Percentiles rank a stretch among this genome's conserved stretches.
phyloP scores from a whole-genome alignment of 2,329 filamentous ascomycete species.

The Colletotrichum kahawae region DNA sequence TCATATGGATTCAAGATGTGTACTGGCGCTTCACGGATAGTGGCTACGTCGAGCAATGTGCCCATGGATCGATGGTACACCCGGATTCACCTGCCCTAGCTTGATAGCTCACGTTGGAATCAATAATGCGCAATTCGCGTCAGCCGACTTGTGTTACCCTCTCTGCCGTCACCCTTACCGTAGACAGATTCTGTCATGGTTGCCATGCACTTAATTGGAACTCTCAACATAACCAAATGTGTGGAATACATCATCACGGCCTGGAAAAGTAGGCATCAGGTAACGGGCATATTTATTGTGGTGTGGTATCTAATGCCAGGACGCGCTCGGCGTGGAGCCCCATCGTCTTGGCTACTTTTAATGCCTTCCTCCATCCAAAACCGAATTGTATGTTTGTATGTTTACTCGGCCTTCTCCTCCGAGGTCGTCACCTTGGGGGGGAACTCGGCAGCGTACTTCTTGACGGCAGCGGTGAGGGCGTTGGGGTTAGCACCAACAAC shows the following conservation, averaged over 20 bases:
- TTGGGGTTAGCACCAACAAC: slow-evolving; percentile 82
- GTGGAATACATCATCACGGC: fast-evolving
- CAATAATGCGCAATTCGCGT: background rate
- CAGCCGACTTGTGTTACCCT: background rate
- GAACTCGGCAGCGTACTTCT: slow-evolving; percentile 24
- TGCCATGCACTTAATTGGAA: background rate
- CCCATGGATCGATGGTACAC: no score
- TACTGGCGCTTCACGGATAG: background rate
- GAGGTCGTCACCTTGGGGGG: background rate
- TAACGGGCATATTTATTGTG: background rate
- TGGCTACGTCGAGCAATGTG: fast-evolving
- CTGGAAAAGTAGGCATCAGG: fast-evolving
- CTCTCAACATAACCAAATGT: fast-evolving
- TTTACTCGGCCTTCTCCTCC: background rate
- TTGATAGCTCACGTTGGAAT: background rate
- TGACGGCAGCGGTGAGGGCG: slow-evolving; percentile 59
- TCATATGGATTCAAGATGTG: no score
- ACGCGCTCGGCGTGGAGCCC: background rate
- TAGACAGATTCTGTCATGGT: no score
- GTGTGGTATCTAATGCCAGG: background rate
- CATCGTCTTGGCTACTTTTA: background rate
- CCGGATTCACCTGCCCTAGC: background rate
- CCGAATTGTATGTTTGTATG: background rate
- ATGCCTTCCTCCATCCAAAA: background rate
- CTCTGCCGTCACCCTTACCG: no score